Evolutionary conservation across 2,329 filamentous ascomycete species (phyloP), one percentile per base, ranked within the genome.

Genomic region (Arthrobotrys pseudoclavata): DNA sequence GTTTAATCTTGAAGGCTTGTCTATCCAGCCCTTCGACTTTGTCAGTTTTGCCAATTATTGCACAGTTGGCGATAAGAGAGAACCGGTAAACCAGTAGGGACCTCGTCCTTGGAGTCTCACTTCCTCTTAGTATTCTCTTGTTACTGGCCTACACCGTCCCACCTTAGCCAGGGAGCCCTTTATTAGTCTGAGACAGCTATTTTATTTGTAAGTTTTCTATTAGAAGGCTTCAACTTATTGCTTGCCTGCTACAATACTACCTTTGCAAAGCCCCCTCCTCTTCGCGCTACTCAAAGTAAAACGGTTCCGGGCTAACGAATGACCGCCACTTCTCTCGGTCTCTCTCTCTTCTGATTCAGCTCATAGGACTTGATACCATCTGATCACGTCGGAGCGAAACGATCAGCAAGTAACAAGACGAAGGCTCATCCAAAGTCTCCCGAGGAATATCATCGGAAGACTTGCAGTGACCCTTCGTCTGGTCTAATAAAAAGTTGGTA

Each of bases 141-240:
- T 67, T 67, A 77, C 74, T 77, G 74, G 74, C 71, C 60, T 77
- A 63, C 74, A 31, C 67, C 60, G 67, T 77, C 67, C 74, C 74
- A 77, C 74, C 74, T 71, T 69, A 77, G 53, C 74, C 67, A 77
- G 74, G 74, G 68, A 62, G 52, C 53, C 67, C 31, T 55, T 69
- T 77, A 77, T 77, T 77, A 77, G 67, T 77, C 67, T 77, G 74
- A 77, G 74, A 77, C 74, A 77, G 66, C 66, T 71, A 71, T 68
- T 71, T 71, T 67, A 71, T 77, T 70, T 77, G 74, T 77, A 71
- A 67, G 67, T 77, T 50, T 67, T 77, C 67, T 77, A 71, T 77
- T 68, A 77, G 66, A 67, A 70, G 57, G 61, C 67, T 76, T 67
- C 29, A 20, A 66, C 66, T 34, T 77, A 70, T 71, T 71, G 42